These are phyloP conservation scores for Cordyceps tenuipes DNA, from an alignment of 2,329 filamentous ascomycete genomes.

Conservation along the genomic window DNA sequence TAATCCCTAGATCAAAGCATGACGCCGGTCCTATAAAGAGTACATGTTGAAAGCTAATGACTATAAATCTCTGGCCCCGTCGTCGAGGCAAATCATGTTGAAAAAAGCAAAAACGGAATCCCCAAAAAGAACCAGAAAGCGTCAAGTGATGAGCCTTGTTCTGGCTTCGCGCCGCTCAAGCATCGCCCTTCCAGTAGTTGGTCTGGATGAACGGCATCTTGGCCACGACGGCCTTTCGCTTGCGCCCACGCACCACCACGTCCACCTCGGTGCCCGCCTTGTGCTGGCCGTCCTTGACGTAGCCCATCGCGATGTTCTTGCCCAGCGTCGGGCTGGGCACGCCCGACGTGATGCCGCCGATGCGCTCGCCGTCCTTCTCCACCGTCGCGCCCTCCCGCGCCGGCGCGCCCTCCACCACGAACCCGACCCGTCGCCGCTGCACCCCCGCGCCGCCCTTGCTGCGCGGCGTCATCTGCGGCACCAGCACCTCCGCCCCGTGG, in stretches of 20 bases:
- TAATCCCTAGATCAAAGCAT: neutral
- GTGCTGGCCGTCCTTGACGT: constrained; percentile 71
- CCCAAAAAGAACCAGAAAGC: neutral
- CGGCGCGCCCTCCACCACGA: constrained; percentile 77
- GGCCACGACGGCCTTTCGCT: constrained; percentile 63
- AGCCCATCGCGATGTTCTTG: constrained; percentile 95
- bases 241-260: constrained; percentile 68
- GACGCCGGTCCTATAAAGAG: constrained; percentile 9
- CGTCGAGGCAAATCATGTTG: neutral
- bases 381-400: constrained; percentile 85
- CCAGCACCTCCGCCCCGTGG: constrained; percentile 71
- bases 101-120: neutral
- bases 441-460: constrained; percentile 66
- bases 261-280: constrained; percentile 77
- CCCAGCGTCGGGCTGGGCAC: constrained; percentile 79
- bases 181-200: constrained; percentile 57
- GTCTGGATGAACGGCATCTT: constrained; percentile 85
- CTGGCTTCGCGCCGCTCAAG: neutral
- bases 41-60: constrained; percentile 12
- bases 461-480: constrained; percentile 66
- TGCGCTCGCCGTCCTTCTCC: constrained; percentile 53
- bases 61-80: neutral
- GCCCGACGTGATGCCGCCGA: constrained; percentile 81
- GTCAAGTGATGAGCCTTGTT: constrained; percentile 5
- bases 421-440: constrained; percentile 64